Evolutionary conservation across 2,329 filamentous ascomycete species (phyloP), one percentile per base, ranked within the genome.

Genomic region (Neurospora crassa): DNA sequence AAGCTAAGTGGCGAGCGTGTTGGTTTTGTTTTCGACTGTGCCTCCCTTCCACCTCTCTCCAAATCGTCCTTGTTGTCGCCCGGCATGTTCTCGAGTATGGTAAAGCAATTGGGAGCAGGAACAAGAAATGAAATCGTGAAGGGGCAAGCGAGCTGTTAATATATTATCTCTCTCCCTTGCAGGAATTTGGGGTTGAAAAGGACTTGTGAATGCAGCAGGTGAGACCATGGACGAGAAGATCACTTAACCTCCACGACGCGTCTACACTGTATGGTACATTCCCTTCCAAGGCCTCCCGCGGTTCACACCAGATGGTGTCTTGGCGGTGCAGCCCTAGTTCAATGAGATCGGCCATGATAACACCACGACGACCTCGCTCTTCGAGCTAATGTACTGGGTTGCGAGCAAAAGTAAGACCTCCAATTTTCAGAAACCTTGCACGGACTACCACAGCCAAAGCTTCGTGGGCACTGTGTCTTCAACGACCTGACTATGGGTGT

Each of bases 1-100:
- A 72, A 24, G 68, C 67, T 70, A 34, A 74, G 68, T 69, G 71
- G 72, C 42, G 53, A 67, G 69, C 73, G 7, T 37, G 53, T 18
- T 63, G 29, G 53, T 37, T 37, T 18, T 3, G 16, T 63, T 24
- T 63, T 29, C 24, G 10, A 34, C 53, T 63, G 53, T 63, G 53
- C 53, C 53, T 37, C 53, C 8, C 53, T 34, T 63, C 53, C 53
- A 63, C 20, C 16, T 63, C 53, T 63, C 14, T 63, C 53, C 14
- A 63, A 18, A 16, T 34, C 53, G 24, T 16, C 16, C 8, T 63
- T 37, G 16, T 63, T 63, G 14, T 63, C 16, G 29, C 29, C 16
- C 53, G 16, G 29, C 53, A 63, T 63, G 8, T 63, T 37, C 12
- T 37, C 29, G 53, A 63, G 18, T 63, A n/a, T 63, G 6, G 14